Evolutionary conservation across 2,329 filamentous ascomycete species (phyloP), one percentile per base, ranked within the genome.

Genomic region (Tolypocladium tundrense): DNA sequence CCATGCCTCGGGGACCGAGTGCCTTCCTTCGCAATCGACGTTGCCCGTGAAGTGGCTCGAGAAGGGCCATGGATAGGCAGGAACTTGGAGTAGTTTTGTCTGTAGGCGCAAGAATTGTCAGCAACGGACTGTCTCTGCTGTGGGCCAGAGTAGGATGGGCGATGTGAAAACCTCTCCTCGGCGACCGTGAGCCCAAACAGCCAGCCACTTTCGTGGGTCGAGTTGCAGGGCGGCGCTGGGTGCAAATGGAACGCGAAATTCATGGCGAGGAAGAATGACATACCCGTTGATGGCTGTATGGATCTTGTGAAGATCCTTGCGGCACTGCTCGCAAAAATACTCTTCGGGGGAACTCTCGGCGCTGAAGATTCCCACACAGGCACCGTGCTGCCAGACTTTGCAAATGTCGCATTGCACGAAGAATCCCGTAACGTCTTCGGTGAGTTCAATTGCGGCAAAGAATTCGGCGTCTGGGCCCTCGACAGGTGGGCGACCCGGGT

Each of bases 371-470:
- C 94, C 93, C 60, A 99, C 93, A 69, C 94, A 99, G 60, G 92
- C 93, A 67, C 94, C 94, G 71, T 99, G 94, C 72, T 99, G 94
- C 94, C 93, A 99, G 62, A 97, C 94, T 71, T 96, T 95, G 79
- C 94, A 99, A 63, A 90, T 81, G 75, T 97, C 94, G 81, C 94
- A 99, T 77, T 97, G 93, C 64, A 99, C 92, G 74, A 97, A 99
- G 74, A 97, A 88, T 56, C 92, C 93, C 51, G 93, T 94, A 64
- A 93, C 82, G 63, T 97, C 93, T 67, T 96, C 91, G 39, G 86
- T 84, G 62, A 90, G 79, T 62, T 86, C 76, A 75, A 85, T 75
- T 71, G 79, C 72, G 72, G 80, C 74, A 75, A 85, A 75, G 70
- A 81, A 74, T 66, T 85, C 79, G 62, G 78, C 71, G 66, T 84